Conservation (phyloP, 1,284 basidiomycete species). For the Malassezia sympodialis region DNA sequence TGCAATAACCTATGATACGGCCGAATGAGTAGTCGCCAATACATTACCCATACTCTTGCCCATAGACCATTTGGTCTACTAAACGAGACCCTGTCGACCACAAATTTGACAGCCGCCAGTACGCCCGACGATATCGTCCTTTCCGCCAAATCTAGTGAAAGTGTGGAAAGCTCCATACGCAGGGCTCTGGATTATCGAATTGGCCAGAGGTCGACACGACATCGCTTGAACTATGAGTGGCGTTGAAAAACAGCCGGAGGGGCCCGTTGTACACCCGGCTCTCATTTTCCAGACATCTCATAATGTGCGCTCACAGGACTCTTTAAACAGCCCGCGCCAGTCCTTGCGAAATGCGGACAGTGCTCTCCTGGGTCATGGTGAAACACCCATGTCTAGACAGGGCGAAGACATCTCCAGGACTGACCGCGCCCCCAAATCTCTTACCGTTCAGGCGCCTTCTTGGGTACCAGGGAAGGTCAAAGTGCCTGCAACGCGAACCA, state of each 20-base stretch:
- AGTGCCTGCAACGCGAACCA: not conserved
- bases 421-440: not conserved
- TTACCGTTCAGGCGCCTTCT: not conserved
- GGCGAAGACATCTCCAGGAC: not conserved
- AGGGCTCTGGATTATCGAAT: not conserved
- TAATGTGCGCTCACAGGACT: not conserved
- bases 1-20: not conserved
- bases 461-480: not conserved
- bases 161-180: not conserved
- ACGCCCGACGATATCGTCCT: not conserved
- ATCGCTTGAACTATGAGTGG: not conserved
- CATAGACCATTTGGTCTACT: not conserved
- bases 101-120: not conserved
- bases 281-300: not conserved
- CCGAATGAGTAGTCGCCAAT: not conserved
- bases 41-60: not conserved
- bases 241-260: not conserved
- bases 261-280: not conserved
- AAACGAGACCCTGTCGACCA: not conserved
- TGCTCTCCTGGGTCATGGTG: not conserved
- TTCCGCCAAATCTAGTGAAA: not conserved
- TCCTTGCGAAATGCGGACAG: not conserved
- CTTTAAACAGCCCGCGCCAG: not conserved
- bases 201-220: not conserved
- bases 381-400: not conserved